These are phyloP conservation scores for Penstemon davidsonii DNA, from an alignment of 257 asterid genomes.

Conservation along the genomic window DNA sequence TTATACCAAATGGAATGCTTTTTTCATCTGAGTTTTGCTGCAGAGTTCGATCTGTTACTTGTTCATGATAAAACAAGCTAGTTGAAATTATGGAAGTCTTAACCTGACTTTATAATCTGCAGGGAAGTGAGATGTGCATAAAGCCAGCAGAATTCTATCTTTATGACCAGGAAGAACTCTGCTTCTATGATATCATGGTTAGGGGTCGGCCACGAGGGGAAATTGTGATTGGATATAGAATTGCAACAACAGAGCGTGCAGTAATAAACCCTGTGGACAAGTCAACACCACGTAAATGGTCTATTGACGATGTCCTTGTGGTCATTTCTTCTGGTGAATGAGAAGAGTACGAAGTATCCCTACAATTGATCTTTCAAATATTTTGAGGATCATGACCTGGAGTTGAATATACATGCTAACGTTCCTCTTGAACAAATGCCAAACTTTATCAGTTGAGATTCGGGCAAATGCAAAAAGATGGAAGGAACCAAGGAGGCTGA, in stretches of 20 bases:
- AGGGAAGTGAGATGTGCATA: slow-evolving; percentile 98
- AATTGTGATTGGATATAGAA: slow-evolving; percentile 83
- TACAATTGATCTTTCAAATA: not conserved
- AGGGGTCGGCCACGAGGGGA: slow-evolving; percentile 83
- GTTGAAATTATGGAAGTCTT: not conserved
- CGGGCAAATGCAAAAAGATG: not conserved
- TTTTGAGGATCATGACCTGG: not conserved
- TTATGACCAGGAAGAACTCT: slow-evolving; percentile 85
- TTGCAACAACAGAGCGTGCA: slow-evolving; percentile 72
- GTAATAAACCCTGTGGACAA: slow-evolving; percentile 77
- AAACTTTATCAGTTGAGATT: not conserved
- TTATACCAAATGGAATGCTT: not conserved
- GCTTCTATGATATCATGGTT: slow-evolving; percentile 78
- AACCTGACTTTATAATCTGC: slow-evolving; percentile 23
- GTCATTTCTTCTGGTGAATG: slow-evolving; percentile 70
- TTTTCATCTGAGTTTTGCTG: not conserved
- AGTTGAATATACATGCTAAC: too few species aligned
- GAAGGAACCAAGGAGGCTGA: not conserved
- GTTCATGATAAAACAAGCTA: not conserved
- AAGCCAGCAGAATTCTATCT: slow-evolving; percentile 93
- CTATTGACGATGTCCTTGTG: slow-evolving; percentile 78
- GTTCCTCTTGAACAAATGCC: not conserved
- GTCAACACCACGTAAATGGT: slow-evolving; percentile 70
- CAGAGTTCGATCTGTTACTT: not conserved
- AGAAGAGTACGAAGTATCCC: slow-evolving; percentile 13